Percentiles rank a stretch among this genome's conserved stretches.
Conservation (phyloP, 2,329 filamentous ascomycete species). For the Pseudopithomyces chartarum region DNA sequence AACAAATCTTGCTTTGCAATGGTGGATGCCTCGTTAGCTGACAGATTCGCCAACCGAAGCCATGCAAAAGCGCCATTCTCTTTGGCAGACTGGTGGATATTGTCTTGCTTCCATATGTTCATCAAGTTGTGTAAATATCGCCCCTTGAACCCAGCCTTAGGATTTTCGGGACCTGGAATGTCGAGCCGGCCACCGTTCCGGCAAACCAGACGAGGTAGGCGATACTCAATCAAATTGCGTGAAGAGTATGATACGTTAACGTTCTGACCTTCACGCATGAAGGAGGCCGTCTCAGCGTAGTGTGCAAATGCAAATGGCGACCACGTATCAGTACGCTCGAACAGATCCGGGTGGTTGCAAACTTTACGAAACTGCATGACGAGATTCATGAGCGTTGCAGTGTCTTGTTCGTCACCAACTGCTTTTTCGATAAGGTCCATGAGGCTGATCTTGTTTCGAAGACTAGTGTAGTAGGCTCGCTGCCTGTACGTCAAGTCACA, state of each 20-base stretch:
- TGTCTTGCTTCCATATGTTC: slow-evolving; percentile 86
- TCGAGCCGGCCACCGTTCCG: slow-evolving; percentile 77
- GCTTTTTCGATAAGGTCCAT: slow-evolving; percentile 99
- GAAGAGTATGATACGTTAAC: slow-evolving; percentile 86
- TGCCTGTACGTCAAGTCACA: slow-evolving; percentile 97
- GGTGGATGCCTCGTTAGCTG: slow-evolving; percentile 72
- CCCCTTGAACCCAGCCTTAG: slow-evolving; percentile 76
- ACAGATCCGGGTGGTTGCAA: slow-evolving; percentile 96
- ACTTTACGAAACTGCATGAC: slow-evolving; percentile 99
- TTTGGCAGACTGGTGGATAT: slow-evolving; percentile 69
- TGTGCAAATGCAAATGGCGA: slow-evolving; percentile 83
- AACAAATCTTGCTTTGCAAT: slow-evolving; percentile 74
- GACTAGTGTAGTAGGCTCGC: slow-evolving; percentile 86
- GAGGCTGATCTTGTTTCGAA: slow-evolving; percentile 96
- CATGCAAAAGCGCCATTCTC: slow-evolving; percentile 79
- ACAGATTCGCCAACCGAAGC: slow-evolving; percentile 83
- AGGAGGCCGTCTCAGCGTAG: slow-evolving; percentile 94
- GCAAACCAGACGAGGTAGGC: slow-evolving; percentile 81
- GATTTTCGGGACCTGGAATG: slow-evolving; percentile 74
- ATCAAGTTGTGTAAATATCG: slow-evolving; percentile 80
- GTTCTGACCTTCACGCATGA: slow-evolving; percentile 83
- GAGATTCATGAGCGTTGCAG: slow-evolving; percentile 95
- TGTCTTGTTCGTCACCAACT: slow-evolving; percentile 91
- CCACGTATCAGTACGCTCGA: slow-evolving; percentile 89
- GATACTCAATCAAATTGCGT: slow-evolving; percentile 82